Percentiles rank a stretch among this genome's conserved stretches.
phyloP scores from a whole-genome alignment of 1,139 yeast genomes.

The Kodamaea suecica region DNA sequence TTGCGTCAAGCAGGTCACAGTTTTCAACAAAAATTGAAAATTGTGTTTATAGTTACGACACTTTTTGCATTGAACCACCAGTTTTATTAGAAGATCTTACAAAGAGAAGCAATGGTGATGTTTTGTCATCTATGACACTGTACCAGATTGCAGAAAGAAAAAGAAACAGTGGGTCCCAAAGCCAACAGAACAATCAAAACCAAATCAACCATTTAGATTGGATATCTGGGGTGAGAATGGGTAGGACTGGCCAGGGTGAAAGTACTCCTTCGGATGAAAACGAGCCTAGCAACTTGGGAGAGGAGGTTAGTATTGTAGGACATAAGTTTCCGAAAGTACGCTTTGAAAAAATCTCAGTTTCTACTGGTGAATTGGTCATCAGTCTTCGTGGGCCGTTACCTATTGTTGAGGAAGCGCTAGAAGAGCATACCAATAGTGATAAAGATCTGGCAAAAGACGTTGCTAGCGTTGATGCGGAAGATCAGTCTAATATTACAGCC shows the following conservation, averaged over 20 bases:
- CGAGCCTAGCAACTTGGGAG: slow-evolving; percentile 74
- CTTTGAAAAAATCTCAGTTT: slow-evolving; percentile 83
- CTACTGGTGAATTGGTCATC: slow-evolving; percentile 75
- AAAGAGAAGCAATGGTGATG: slow-evolving; percentile 33
- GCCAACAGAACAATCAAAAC: slow-evolving; percentile 17
- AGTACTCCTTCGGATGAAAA: slow-evolving; percentile 29
- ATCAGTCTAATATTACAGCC: neutral
- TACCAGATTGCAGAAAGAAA: slow-evolving; percentile 34
- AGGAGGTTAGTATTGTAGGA: slow-evolving; percentile 86
- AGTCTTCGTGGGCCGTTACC: slow-evolving; percentile 80
- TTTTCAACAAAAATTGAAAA: slow-evolving; percentile 1
- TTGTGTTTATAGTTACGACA: slow-evolving; percentile 24
- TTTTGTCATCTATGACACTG: slow-evolving; percentile 35
- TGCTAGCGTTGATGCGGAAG: neutral
- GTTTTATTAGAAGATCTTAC: slow-evolving; percentile 33
- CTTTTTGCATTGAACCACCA: slow-evolving; percentile 42
- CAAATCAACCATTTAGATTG: slow-evolving; percentile 75
- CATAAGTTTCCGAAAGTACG: slow-evolving; percentile 84
- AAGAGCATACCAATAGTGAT: neutral
- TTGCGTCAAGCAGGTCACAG: slow-evolving; percentile 5
- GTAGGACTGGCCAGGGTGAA: slow-evolving; percentile 44
- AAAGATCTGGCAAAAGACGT: slow-evolving; percentile 1
- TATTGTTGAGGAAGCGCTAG: neutral
- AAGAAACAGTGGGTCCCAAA: slow-evolving; percentile 18
- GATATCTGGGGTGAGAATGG: slow-evolving; percentile 90